These are phyloP conservation scores for Arxiozyma bovina DNA, from an alignment of 1,139 yeast species.

Conservation along the genomic window DNA sequence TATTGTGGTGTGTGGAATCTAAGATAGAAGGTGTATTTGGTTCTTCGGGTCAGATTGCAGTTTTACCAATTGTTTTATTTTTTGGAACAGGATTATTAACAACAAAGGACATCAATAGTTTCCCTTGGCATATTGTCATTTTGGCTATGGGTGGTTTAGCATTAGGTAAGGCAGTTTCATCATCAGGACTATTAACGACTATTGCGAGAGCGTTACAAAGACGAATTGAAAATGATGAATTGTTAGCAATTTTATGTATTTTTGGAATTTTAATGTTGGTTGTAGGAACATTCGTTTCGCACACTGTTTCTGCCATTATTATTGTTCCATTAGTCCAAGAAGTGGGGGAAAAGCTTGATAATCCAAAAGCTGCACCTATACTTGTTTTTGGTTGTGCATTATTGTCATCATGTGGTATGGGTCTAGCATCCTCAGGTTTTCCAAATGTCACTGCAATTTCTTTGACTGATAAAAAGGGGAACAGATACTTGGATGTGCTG, in stretches of 20 bases:
- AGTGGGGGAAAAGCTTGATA: slow-evolving; percentile 50
- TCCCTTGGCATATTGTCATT: slow-evolving; percentile 70
- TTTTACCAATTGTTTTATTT: slow-evolving; percentile 55
- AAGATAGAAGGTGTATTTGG: slow-evolving; percentile 50
- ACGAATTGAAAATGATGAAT: slow-evolving; percentile 46
- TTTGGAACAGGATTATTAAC: slow-evolving; percentile 63
- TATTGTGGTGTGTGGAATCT: slow-evolving; percentile 64
- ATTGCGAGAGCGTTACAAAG: slow-evolving; percentile 51
- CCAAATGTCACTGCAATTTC: slow-evolving; percentile 76
- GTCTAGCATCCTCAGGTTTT: slow-evolving; percentile 67
- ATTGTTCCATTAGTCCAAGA: slow-evolving; percentile 62
- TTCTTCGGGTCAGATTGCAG: slow-evolving; percentile 62
- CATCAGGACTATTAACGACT: slow-evolving; percentile 58
- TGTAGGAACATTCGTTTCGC: slow-evolving; percentile 68
- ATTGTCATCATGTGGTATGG: slow-evolving; percentile 70
- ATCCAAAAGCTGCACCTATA: slow-evolving; percentile 44
- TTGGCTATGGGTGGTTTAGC: slow-evolving; percentile 78
- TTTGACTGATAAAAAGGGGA: slow-evolving; percentile 64
- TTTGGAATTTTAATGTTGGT: slow-evolving; percentile 58
- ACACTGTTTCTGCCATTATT: slow-evolving; percentile 69
- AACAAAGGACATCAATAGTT: slow-evolving; percentile 58
- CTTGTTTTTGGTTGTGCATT: slow-evolving; percentile 60
- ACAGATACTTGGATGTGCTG: slow-evolving; percentile 54
- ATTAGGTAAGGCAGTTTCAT: slow-evolving; percentile 63
- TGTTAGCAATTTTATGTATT: slow-evolving; percentile 53